Conservation (phyloP, 371 early-diverging fungal genomes). For the Mortierella sp. region DNA sequence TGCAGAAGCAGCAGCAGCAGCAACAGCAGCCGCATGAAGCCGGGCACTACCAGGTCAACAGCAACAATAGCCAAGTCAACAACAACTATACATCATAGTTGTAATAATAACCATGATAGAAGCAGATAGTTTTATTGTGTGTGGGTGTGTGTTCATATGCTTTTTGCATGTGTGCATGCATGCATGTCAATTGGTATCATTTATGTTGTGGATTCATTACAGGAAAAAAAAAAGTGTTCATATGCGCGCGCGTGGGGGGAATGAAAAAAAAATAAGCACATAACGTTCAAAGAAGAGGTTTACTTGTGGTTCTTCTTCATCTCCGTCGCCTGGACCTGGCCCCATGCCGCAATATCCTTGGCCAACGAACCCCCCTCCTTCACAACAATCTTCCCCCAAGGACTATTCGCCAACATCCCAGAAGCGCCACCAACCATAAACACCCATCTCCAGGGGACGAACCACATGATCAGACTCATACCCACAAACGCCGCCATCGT, state of each 20-base stretch:
- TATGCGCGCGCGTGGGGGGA: neutral
- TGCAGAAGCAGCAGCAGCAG: neutral
- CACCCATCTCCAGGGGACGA: constrained; percentile 58
- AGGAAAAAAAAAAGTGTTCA: neutral
- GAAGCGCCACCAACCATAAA: constrained; percentile 51
- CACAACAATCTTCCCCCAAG: constrained; percentile 46
- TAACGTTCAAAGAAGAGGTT: neutral
- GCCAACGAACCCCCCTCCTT: constrained; percentile 31
- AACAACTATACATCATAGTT: neutral
- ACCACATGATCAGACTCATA: constrained; percentile 44
- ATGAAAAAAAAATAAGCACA: neutral
- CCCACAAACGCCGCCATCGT: constrained; percentile 36
- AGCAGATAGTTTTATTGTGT: neutral
- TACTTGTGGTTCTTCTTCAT: constrained; percentile 20
- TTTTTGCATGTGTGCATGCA: neutral
- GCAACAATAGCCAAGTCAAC: neutral
- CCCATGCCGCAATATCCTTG: constrained; percentile 37
- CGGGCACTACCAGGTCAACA: neutral
- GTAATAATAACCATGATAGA: neutral
- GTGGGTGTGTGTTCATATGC: neutral
- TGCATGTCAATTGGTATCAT: neutral
- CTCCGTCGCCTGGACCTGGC: constrained; percentile 21
- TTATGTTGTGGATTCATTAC: neutral
- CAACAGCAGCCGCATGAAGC: neutral
- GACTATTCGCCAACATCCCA: constrained; percentile 53